Percentiles rank a stretch among this genome's conserved stretches.
Evolutionary conservation across 2,329 filamentous ascomycete genomes (phyloP).

Genomic region (Diaporthe aspalathi): DNA sequence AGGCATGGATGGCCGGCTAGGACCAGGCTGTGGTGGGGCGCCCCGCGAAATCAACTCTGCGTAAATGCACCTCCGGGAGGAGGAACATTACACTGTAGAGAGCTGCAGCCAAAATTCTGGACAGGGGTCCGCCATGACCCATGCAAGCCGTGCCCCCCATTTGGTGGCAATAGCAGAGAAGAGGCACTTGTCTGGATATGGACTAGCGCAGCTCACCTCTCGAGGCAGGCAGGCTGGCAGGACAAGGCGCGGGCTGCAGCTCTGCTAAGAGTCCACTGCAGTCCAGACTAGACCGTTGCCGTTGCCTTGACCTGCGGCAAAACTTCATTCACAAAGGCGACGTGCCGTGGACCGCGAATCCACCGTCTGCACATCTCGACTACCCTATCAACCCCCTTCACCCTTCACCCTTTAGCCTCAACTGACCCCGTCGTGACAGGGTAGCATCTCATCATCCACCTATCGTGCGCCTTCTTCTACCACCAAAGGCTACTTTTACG

Average conservation of each 20-base stretch:
- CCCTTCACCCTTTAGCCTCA: neutral
- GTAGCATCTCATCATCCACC: neutral
- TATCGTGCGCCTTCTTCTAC: conserved; percentile 6
- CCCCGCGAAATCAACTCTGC: conserved; percentile 21
- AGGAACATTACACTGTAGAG: too few species aligned
- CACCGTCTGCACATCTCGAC: conserved; percentile 26
- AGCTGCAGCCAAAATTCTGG: conserved; percentile 22
- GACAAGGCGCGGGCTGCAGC: too few species aligned
- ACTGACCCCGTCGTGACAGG: conserved; percentile 28
- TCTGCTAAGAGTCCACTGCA: too few species aligned
- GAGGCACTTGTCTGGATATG: too few species aligned
- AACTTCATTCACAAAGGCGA: conserved; percentile 35
- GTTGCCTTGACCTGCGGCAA: conserved; percentile 4
- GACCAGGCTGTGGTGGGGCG: conserved; percentile 2
- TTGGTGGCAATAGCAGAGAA: too few species aligned
- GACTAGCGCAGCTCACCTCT: neutral
- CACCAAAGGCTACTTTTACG: neutral
- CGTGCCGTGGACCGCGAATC: conserved; percentile 28
- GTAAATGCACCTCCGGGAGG: conserved; percentile 16
- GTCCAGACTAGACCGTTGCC: neutral
- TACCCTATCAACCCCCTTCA: conserved; percentile 12
- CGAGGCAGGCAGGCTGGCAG: too few species aligned
- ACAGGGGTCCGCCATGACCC: conserved; percentile 1
- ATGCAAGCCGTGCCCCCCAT: neutral
- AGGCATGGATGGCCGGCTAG: conserved; percentile 7